Evolutionary conservation across 2,329 filamentous ascomycete genomes (phyloP).

Genomic region (Macroventuria anomochaeta): DNA sequence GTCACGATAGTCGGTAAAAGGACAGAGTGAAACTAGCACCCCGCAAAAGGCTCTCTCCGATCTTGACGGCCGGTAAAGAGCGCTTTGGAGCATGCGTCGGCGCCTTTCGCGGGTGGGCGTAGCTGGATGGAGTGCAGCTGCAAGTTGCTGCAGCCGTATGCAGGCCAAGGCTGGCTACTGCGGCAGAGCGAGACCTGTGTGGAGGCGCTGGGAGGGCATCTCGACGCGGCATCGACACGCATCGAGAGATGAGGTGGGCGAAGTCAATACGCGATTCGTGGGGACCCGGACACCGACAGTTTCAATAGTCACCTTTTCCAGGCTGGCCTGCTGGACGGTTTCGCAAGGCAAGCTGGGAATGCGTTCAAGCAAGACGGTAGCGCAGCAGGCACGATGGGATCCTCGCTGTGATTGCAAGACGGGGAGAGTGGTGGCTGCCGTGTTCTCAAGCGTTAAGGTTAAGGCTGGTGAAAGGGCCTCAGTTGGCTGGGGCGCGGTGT

Average conservation of each 20-base stretch:
- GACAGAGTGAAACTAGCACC: slow-evolving; percentile 10
- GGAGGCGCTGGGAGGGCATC: slow-evolving; percentile 12
- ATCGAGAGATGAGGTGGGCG: slow-evolving; percentile 10
- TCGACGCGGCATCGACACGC: slow-evolving; percentile 13
- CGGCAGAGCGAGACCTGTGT: slow-evolving; percentile 4
- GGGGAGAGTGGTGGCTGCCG: slow-evolving; percentile 13
- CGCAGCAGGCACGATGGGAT: slow-evolving; percentile 1
- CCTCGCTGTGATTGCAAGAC: slow-evolving; percentile 9
- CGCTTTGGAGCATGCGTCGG: slow-evolving; percentile 5
- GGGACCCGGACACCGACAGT: slow-evolving; percentile 5
- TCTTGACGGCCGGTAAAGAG: background rate
- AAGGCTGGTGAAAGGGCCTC: background rate
- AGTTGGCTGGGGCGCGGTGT: slow-evolving; percentile 7
- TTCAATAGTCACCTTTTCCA: slow-evolving; percentile 4
- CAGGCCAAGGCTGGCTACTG: slow-evolving; percentile 13
- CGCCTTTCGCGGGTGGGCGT: background rate
- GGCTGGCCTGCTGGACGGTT: background rate
- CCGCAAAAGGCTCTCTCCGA: slow-evolving; percentile 12
- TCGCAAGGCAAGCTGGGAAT: background rate
- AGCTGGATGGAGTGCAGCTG: background rate
- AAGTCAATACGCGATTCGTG: slow-evolving; percentile 12
- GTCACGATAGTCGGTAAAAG: slow-evolving; percentile 5
- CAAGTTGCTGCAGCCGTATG: slow-evolving; percentile 5
- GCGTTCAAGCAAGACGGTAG: background rate
- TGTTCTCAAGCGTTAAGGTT: background rate